These are phyloP conservation scores for Ophiocordyceps camponoti-rufipedis DNA, from an alignment of 2,329 filamentous ascomycete genomes.

Conservation along the genomic window DNA sequence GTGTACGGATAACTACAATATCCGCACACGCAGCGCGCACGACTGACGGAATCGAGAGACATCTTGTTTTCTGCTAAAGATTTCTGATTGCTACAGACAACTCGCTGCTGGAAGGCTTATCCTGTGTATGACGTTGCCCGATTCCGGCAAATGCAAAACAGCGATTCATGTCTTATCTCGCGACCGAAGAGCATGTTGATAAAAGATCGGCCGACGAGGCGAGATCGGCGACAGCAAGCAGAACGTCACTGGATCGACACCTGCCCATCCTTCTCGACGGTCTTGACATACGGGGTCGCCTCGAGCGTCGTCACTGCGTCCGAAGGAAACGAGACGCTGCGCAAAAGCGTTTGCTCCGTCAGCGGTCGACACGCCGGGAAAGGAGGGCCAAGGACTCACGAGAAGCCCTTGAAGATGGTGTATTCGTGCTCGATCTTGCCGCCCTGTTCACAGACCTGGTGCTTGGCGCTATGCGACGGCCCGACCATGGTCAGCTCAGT, in stretches of 20 bases:
- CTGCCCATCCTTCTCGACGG: slow-evolving; percentile 54
- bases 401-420: slow-evolving; percentile 78
- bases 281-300: slow-evolving; percentile 50
- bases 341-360: not conserved
- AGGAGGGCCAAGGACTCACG: slow-evolving; percentile 38
- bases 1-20: too few relatives aligned
- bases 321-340: slow-evolving; percentile 54
- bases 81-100: too few relatives aligned
- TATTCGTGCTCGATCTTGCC: slow-evolving; percentile 75
- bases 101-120: too few relatives aligned
- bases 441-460: slow-evolving; percentile 54
- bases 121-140: too few relatives aligned
- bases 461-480: slow-evolving; percentile 46
- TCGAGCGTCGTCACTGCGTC: slow-evolving; percentile 49
- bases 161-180: not conserved
- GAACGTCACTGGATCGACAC: slow-evolving; percentile 50
- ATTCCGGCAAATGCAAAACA: too few relatives aligned
- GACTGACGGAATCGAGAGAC: too few relatives aligned
- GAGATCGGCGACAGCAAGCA: not conserved
- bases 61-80: too few relatives aligned
- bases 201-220: too few relatives aligned
- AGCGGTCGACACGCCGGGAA: not conserved
- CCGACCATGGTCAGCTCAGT: not conserved
- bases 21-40: too few relatives aligned
- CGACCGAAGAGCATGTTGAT: not conserved